Conservation (phyloP, 2,329 filamentous ascomycete genomes). For the Pezicula rhizophila region DNA sequence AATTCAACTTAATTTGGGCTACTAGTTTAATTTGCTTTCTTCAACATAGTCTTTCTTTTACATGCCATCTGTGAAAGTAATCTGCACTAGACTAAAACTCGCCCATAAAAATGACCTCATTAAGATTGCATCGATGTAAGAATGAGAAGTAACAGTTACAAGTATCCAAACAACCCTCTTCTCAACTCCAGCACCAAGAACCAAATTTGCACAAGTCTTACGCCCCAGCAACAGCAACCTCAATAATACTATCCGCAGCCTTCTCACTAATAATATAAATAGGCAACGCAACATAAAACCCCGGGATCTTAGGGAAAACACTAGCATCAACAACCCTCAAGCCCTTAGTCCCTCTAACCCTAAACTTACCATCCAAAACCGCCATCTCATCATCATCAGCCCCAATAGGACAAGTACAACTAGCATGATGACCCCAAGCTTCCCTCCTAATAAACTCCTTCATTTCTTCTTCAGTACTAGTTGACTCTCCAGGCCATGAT, state of each 20-base stretch:
- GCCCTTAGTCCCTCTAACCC: constrained; percentile 46
- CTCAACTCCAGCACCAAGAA: too few relatives aligned
- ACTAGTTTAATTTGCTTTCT: too few relatives aligned
- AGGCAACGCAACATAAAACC: constrained; percentile 43
- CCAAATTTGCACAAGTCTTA: too few relatives aligned
- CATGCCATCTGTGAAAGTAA: too few relatives aligned
- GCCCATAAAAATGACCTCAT: too few relatives aligned
- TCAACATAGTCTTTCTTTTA: too few relatives aligned
- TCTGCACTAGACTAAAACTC: too few relatives aligned
- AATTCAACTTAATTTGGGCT: too few relatives aligned
- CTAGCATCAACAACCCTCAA: constrained; percentile 57
- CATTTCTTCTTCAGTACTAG: constrained; percentile 36
- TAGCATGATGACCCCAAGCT: constrained; percentile 52
- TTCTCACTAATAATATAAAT: constrained; percentile 54
- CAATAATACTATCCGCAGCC: constrained; percentile 30
- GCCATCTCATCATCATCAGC: constrained; percentile 29
- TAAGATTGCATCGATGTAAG: too few relatives aligned
- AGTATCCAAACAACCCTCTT: too few relatives aligned
- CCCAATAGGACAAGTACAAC: constrained; percentile 49
- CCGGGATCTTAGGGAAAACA: constrained; percentile 45
- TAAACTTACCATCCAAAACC: constrained; percentile 49
- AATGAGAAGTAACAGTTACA: too few relatives aligned
- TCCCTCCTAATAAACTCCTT: constrained; percentile 42
- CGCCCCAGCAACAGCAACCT: not conserved
- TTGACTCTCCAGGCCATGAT: constrained; percentile 34